Conservation (phyloP, 2,329 filamentous ascomycete species). For the Monosporascus sp. region DNA sequence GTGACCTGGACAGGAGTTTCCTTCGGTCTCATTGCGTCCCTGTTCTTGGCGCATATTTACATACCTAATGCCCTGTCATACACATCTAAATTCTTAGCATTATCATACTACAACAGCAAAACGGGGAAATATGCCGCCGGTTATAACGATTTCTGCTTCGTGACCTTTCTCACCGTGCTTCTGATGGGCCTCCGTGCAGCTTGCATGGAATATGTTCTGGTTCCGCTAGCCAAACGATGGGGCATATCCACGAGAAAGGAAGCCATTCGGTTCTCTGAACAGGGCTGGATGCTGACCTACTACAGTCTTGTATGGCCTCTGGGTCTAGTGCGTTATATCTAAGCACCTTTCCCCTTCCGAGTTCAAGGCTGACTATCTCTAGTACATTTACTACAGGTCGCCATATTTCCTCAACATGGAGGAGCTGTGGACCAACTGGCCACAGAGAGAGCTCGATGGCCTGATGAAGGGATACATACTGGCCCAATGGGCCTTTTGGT, state of each 20-base stretch:
- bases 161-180: slow-evolving; percentile 70
- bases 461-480: slow-evolving; percentile 84
- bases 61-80: slow-evolving; percentile 70
- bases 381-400: slow-evolving; percentile 76
- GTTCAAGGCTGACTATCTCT: slow-evolving; percentile 2
- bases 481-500: slow-evolving; percentile 85
- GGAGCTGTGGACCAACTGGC: slow-evolving; percentile 80
- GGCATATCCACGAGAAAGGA: slow-evolving; percentile 72
- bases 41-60: slow-evolving; percentile 70
- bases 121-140: slow-evolving; percentile 69
- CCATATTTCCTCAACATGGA: slow-evolving; percentile 70
- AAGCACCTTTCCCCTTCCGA: neutral
- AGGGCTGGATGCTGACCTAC: slow-evolving; percentile 84
- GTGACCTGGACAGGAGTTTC: slow-evolving; percentile 60
- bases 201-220: slow-evolving; percentile 81
- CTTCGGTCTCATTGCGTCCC: slow-evolving; percentile 71
- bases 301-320: slow-evolving; percentile 74
- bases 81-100: slow-evolving; percentile 76
- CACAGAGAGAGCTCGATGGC: slow-evolving; percentile 65
- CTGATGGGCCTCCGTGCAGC: slow-evolving; percentile 80
- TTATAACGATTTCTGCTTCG: slow-evolving; percentile 69
- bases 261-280: slow-evolving; percentile 79
- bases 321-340: slow-evolving; percentile 64
- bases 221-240: slow-evolving; percentile 63
- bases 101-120: slow-evolving; percentile 71